Percentiles rank a stretch among this genome's conserved stretches.
These are phyloP conservation scores for Wickerhamiella brachini DNA, from an alignment of 805 yeast genomes.

Conservation along the genomic window DNA sequence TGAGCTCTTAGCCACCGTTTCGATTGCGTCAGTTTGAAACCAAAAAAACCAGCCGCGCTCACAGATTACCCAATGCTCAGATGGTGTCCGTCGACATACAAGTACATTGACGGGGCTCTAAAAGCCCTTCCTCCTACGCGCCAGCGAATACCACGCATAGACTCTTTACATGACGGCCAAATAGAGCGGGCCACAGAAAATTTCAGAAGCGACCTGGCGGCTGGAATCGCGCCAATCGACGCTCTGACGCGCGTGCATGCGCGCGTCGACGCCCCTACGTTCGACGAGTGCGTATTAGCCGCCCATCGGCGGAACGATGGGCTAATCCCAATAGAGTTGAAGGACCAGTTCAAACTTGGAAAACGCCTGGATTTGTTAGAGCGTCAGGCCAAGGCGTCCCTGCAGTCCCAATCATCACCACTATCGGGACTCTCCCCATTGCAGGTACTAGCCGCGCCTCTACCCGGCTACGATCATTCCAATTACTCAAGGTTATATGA, in stretches of 20 bases:
- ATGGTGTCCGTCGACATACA: conserved; percentile 1
- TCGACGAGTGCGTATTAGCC: background rate
- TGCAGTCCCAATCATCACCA: background rate
- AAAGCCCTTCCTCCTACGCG: background rate
- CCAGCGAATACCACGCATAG: conserved; percentile 7
- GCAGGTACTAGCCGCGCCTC: background rate
- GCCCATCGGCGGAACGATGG: background rate
- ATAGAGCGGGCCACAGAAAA: background rate
- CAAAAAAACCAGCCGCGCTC: too few relatives aligned
- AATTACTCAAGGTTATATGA: conserved; percentile 51
- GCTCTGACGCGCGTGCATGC: background rate
- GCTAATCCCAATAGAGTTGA: background rate
- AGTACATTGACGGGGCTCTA: background rate
- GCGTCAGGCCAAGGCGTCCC: background rate
- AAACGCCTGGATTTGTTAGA: background rate
- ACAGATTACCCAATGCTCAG: background rate
- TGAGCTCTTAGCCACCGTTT: too few relatives aligned
- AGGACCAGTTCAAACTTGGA: background rate
- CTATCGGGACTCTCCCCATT: background rate
- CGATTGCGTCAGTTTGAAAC: too few relatives aligned
- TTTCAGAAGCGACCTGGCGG: background rate
- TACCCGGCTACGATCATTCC: background rate
- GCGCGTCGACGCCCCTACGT: background rate
- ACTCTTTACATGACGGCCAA: background rate
- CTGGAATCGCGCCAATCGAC: background rate